phyloP scores from a whole-genome alignment of 2,329 filamentous ascomycete species.

The Penicillium sp. region DNA sequence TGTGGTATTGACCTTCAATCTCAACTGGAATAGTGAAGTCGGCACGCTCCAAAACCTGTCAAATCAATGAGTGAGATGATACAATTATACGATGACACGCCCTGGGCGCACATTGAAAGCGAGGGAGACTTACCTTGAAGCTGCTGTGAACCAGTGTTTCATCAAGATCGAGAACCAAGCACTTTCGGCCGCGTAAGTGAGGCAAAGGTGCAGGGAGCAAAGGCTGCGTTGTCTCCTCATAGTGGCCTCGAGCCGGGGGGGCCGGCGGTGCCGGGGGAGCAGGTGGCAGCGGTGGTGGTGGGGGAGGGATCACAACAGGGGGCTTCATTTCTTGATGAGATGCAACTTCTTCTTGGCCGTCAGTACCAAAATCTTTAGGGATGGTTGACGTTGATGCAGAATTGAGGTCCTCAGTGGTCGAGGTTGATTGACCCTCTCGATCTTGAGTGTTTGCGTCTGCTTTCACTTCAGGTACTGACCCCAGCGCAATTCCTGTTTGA shows the following conservation, averaged over 20 bases:
- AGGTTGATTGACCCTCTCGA: slow-evolving; percentile 41
- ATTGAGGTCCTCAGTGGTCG: slow-evolving; percentile 63
- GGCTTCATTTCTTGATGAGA: slow-evolving; percentile 42
- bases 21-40: slow-evolving; percentile 99
- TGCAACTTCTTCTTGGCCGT: slow-evolving; percentile 45
- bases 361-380: slow-evolving; percentile 18
- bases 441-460: slow-evolving; percentile 14
- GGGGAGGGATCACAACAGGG: slow-evolving; percentile 54
- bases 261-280: slow-evolving; percentile 28
- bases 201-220: slow-evolving; percentile 79
- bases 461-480: slow-evolving; percentile 16
- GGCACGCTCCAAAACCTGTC: slow-evolving; percentile 89
- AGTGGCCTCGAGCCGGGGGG: slow-evolving; percentile 30
- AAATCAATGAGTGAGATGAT: slow-evolving; percentile 13
- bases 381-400: slow-evolving; percentile 44
- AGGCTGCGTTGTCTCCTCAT: slow-evolving; percentile 53
- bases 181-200: slow-evolving; percentile 83
- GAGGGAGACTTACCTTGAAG: slow-evolving; percentile 70
- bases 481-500: slow-evolving; percentile 6
- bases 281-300: slow-evolving; percentile 54
- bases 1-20: slow-evolving; percentile 98
- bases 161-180: slow-evolving; percentile 89
- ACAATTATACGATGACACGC: slow-evolving; percentile 13
- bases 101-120: neutral
- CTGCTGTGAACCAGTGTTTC: slow-evolving; percentile 98